A percentile compares a stretch with the other conserved stretches of the same genome.
These are phyloP conservation scores for Pseudogymnoascus sp. DNA, from an alignment of 2,329 filamentous ascomycete species.

Conservation along the genomic window DNA sequence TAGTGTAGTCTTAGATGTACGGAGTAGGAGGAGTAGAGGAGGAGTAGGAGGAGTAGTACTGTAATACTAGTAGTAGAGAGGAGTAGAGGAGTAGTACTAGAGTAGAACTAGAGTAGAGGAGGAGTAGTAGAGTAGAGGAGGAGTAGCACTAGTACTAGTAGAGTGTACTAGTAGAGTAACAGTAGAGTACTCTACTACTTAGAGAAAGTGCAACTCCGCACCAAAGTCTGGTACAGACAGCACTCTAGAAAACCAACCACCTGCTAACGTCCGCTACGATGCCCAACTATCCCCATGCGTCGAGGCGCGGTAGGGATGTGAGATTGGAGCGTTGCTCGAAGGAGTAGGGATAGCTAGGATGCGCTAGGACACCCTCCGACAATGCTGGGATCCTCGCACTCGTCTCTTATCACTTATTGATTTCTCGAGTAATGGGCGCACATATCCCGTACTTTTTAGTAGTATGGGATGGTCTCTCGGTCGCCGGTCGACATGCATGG, in stretches of 20 bases:
- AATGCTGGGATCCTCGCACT: not conserved
- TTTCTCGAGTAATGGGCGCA: not conserved
- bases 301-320: not conserved
- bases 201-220: not conserved
- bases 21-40: no score
- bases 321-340: not conserved
- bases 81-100: no score
- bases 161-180: no score
- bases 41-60: no score
- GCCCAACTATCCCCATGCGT: not conserved
- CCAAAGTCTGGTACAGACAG: not conserved
- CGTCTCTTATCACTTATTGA: constrained; percentile 1
- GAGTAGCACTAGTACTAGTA: no score
- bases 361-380: not conserved
- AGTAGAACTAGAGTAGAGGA: no score
- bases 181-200: no score
- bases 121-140: no score
- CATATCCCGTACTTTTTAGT: no score
- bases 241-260: not conserved
- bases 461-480: no score
- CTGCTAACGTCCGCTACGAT: not conserved
- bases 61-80: no score
- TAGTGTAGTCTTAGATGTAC: no score
- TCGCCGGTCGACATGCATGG: not conserved
- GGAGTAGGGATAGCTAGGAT: not conserved